phyloP scores from a whole-genome alignment of 495 filamentous ascomycete species.

The Penicillium psychrofluorescens region DNA sequence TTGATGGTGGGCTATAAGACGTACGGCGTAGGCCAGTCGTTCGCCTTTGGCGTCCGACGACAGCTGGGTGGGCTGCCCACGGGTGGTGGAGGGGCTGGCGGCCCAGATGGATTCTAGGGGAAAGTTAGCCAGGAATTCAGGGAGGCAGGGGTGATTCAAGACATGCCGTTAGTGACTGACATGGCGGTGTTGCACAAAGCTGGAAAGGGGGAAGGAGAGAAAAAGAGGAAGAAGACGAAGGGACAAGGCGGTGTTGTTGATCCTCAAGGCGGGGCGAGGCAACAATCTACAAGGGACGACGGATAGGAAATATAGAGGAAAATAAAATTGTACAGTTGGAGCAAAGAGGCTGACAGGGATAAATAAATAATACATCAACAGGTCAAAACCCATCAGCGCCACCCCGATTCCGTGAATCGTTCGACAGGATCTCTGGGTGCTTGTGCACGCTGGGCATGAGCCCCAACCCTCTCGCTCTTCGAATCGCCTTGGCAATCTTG shows the following conservation, averaged over 20 bases:
- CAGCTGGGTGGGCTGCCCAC: constrained; percentile 84
- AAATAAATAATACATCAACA: too few species aligned
- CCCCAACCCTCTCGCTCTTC: constrained; percentile 80
- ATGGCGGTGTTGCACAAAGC: constrained; percentile 15
- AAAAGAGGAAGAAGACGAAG: constrained; percentile 1
- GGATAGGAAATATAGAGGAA: too few species aligned
- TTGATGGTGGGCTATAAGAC: constrained; percentile 12
- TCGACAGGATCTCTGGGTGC: constrained; percentile 79
- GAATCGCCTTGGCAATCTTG: constrained; percentile 83
- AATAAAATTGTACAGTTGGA: too few species aligned
- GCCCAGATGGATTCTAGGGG: constrained; percentile 61
- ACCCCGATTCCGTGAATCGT: constrained; percentile 20
- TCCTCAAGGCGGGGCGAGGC: too few species aligned
- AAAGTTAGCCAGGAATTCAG: constrained; percentile 2
- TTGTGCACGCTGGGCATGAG: constrained; percentile 87
- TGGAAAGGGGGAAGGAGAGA: constrained; percentile 1
- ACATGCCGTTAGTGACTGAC: constrained; percentile 40
- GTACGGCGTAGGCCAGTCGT: constrained; percentile 87
- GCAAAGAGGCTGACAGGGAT: too few species aligned
- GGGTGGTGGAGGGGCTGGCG: constrained; percentile 70
- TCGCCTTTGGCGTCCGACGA: constrained; percentile 88
- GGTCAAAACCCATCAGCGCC: too few species aligned
- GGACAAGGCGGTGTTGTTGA: too few species aligned
- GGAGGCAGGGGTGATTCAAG: background rate
- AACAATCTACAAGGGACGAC: too few species aligned